phyloP scores from a whole-genome alignment of 1,284 basidiomycete genomes.

The Irpex lacteus region DNA sequence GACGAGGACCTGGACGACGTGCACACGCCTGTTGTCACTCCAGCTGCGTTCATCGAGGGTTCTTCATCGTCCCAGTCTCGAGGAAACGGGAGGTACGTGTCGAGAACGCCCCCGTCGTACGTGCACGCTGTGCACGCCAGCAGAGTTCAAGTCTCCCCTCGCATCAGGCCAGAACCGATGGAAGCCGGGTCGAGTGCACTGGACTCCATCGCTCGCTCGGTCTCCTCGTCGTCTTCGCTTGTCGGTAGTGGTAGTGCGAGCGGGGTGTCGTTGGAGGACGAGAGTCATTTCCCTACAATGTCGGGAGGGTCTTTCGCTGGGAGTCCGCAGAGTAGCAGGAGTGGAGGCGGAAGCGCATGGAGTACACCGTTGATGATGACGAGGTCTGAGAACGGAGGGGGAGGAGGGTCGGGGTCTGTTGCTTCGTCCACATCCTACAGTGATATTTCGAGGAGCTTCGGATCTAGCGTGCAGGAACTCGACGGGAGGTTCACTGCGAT shows the following conservation, averaged over 20 bases:
- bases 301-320: slow-evolving; percentile 18
- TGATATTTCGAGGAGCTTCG: background rate
- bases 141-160: slow-evolving; percentile 36
- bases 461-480: slow-evolving; percentile 7
- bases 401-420: slow-evolving; percentile 8
- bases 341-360: slow-evolving; percentile 30
- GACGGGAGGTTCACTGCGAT: slow-evolving; percentile 9
- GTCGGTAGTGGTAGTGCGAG: slow-evolving; percentile 18
- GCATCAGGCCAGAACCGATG: slow-evolving; percentile 32
- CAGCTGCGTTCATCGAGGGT: slow-evolving; percentile 18
- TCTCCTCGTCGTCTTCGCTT: slow-evolving; percentile 4
- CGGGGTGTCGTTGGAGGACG: slow-evolving; percentile 16
- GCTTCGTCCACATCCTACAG: slow-evolving; percentile 13
- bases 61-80: slow-evolving; percentile 2
- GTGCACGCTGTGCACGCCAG: slow-evolving; percentile 6
- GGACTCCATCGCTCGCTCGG: background rate
- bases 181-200: slow-evolving; percentile 23
- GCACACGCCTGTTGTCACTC: slow-evolving; percentile 23
- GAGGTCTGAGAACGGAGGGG: slow-evolving; percentile 17
- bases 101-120: slow-evolving; percentile 10
- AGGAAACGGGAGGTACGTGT: background rate
- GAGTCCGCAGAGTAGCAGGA: slow-evolving; percentile 24
- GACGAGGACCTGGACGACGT: slow-evolving; percentile 34
- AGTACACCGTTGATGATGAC: slow-evolving; percentile 26
- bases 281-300: slow-evolving; percentile 16